These are phyloP conservation scores for Cucurbita ficifolia DNA, from an alignment of 306 rosid species.

Conservation along the genomic window DNA sequence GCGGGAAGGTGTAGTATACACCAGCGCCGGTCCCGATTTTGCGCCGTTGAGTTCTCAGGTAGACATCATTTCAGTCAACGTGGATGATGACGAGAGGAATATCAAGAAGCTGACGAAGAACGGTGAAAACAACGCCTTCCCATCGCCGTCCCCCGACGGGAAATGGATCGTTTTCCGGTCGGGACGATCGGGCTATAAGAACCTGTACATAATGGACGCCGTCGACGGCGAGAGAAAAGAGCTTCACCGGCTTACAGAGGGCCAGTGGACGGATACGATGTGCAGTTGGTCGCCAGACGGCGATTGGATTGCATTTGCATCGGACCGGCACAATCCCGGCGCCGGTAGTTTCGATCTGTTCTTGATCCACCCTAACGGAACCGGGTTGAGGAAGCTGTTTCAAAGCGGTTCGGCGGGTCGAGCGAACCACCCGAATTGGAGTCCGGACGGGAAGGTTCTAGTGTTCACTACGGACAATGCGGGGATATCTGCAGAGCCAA, in stretches of 20 bases:
- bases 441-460: slow-evolving; percentile 53
- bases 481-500: slow-evolving; percentile 73
- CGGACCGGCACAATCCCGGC: slow-evolving; percentile 55
- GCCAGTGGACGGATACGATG: slow-evolving; percentile 78
- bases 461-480: slow-evolving; percentile 61
- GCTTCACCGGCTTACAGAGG: slow-evolving; percentile 40
- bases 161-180: slow-evolving; percentile 75
- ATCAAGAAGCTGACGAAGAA: slow-evolving; percentile 40
- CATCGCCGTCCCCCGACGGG: slow-evolving; percentile 60
- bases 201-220: slow-evolving; percentile 59
- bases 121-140: slow-evolving; percentile 81
- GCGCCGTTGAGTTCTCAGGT: slow-evolving; percentile 47
- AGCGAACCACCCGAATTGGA: slow-evolving; percentile 59
- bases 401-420: slow-evolving; percentile 60
- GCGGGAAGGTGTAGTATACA: slow-evolving; percentile 42
- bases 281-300: slow-evolving; percentile 79
- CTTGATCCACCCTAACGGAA: slow-evolving; percentile 62
- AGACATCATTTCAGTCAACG: slow-evolving; percentile 41
- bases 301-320: slow-evolving; percentile 67
- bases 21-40: slow-evolving; percentile 49
- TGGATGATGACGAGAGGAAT: slow-evolving; percentile 12
- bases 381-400: slow-evolving; percentile 50
- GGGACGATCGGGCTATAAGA: slow-evolving; percentile 54
- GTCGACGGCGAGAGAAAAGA: slow-evolving; percentile 37
- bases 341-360: slow-evolving; percentile 48